Conservation (phyloP, 805 yeast species). For the Yamadazyma paraphyllophila region DNA sequence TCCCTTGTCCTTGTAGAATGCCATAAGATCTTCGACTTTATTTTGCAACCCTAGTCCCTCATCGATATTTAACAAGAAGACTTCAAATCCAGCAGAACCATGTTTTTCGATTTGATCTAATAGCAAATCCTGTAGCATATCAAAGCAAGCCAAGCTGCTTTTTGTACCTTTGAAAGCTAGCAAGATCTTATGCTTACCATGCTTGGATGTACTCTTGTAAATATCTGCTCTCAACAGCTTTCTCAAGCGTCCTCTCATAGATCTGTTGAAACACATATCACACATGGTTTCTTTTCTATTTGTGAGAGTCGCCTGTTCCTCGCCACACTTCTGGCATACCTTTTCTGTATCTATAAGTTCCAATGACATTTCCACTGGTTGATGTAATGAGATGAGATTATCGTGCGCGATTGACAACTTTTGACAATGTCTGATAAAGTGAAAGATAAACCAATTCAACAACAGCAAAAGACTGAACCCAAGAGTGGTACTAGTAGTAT, state of each 20-base stretch:
- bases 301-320: conserved; percentile 37
- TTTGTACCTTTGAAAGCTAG: conserved; percentile 66
- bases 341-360: not conserved
- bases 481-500: not conserved
- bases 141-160: conserved; percentile 67
- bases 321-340: conserved; percentile 52
- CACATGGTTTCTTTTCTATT: conserved; percentile 70
- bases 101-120: conserved; percentile 59
- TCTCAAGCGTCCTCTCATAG: conserved; percentile 76
- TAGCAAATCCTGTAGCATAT: conserved; percentile 59
- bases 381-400: conserved; percentile 3
- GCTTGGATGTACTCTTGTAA: conserved; percentile 56
- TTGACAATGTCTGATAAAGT: not conserved
- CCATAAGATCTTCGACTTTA: not conserved
- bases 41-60: conserved; percentile 18
- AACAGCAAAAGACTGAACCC: not conserved
- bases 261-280: conserved; percentile 63
- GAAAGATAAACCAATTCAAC: not conserved
- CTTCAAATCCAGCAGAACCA: conserved; percentile 65
- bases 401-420: not conserved
- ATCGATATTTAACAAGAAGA: conserved; percentile 52
- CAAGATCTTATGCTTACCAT: conserved; percentile 45
- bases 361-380: conserved; percentile 8
- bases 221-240: conserved; percentile 71
- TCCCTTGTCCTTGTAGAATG: not conserved